Evolutionary conservation across 768 basidiomycete species (phyloP).

Genomic region (Russula foetens): DNA sequence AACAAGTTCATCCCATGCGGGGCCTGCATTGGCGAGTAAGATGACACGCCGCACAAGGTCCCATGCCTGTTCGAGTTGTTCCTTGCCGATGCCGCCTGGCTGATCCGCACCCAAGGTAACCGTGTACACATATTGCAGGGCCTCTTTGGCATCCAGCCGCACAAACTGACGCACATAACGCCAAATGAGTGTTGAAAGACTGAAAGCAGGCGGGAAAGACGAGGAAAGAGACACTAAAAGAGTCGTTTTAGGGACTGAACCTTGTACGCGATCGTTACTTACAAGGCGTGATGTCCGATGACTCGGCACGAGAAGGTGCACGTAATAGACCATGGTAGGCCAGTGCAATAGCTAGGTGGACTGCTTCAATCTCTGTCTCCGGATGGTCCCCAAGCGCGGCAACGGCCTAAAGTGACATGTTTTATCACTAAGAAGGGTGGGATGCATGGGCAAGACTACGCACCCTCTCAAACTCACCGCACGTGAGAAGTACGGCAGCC

Average conservation of each 20-base stretch:
- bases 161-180: constrained; percentile 91
- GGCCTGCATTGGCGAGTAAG: constrained; percentile 66
- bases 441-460: constrained; percentile 21
- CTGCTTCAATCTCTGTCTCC: constrained; percentile 85
- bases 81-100: constrained; percentile 59
- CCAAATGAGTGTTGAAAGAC: constrained; percentile 80
- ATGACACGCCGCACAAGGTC: constrained; percentile 73
- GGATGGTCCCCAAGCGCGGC: constrained; percentile 83
- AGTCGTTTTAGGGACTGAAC: neutral
- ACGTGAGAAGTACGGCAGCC: constrained; percentile 80
- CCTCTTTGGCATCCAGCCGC: constrained; percentile 88
- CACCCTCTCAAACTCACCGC: constrained; percentile 91
- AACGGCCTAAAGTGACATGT: constrained; percentile 54
- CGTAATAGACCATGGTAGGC: constrained; percentile 90
- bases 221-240: constrained; percentile 60
- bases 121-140: constrained; percentile 90
- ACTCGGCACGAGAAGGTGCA: constrained; percentile 72
- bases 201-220: constrained; percentile 61
- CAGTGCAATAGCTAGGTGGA: constrained; percentile 87
- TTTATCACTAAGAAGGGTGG: neutral
- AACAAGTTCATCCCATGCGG: constrained; percentile 87
- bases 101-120: constrained; percentile 74
- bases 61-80: constrained; percentile 78
- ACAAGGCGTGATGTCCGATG: constrained; percentile 80
- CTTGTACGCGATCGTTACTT: constrained; percentile 20